A percentile compares a stretch with the other conserved stretches of the same genome.
These are phyloP conservation scores for Stevia rebaudiana DNA, from an alignment of 140 eudicot species.

Conservation along the genomic window DNA sequence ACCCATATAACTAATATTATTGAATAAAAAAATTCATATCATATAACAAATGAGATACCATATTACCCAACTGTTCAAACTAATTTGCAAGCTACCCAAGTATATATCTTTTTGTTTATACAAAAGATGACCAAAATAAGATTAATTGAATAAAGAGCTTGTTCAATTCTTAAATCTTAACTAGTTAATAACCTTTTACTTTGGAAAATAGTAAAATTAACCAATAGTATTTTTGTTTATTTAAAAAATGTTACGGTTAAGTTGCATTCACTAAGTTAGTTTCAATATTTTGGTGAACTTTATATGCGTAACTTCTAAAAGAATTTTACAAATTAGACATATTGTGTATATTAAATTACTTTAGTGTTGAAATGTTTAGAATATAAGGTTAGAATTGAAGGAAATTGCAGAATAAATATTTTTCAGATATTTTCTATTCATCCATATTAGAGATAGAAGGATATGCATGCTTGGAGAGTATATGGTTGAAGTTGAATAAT, in stretches of 20 bases:
- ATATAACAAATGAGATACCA: neutral
- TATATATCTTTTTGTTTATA: neutral
- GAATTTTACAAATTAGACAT: too few species aligned
- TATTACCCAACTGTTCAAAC: neutral
- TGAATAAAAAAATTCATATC: neutral
- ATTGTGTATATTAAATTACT: neutral
- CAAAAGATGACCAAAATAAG: neutral
- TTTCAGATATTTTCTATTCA: too few species aligned
- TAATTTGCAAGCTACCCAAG: neutral
- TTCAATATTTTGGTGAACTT: neutral
- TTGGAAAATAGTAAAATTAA: neutral
- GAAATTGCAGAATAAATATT: too few species aligned
- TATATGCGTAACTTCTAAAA: neutral
- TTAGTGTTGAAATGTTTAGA: neutral
- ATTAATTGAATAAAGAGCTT: neutral
- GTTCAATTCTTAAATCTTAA: neutral
- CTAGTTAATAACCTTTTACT: neutral
- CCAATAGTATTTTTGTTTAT: neutral
- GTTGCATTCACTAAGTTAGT: neutral
- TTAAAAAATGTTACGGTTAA: neutral
- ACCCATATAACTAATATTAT: neutral
- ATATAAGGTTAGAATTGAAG: too few species aligned
- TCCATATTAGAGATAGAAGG: too few species aligned
- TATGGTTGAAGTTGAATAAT: too few species aligned
- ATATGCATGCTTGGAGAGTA: too few species aligned